Evolutionary conservation across 2,329 filamentous ascomycete genomes (phyloP), one percentile per base, ranked within the genome.

Genomic region (Rutstroemia sp.): DNA sequence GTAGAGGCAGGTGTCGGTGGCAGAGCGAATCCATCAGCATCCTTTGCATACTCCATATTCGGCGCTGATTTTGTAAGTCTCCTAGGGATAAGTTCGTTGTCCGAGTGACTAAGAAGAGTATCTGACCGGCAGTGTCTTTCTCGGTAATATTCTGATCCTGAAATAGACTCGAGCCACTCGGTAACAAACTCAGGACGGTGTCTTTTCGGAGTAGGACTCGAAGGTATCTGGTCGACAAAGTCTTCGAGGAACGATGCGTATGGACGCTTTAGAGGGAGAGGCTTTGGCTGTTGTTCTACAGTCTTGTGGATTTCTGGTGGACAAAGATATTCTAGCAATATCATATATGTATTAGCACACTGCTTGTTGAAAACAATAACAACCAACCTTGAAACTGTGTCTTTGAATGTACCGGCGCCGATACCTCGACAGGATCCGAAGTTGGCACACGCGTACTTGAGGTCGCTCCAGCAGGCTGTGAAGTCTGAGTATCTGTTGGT

Each of bases 1-100:
- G 23, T 25, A 25, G 23, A 58, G 42, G 57, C 56, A 0, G 77
- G 78, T 16, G 73, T 63, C 0, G 74, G 72, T 0, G 84, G 84
- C 34, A 88, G 81, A 53, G 79, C 80, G 65, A 87, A 88, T 5
- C 84, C 85, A 62, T 88, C 83, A 4, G 80, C 77, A 65, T 88
- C 84, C 9, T 80, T 69, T 21, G 76, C 56, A 51, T 57, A 53
- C 19, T 57, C 54, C 44, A 59, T 59, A 60, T 55, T 54, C 44
- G 51, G 57, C 46, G 57, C 52, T 50, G 58, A 62, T 57, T 60
- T 60, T 48, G 54, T 59, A 59, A 59, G 53, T 57, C 63, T 65
- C 56, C 58, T 63, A 27, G 60, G 60, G 48, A 66, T 56, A 57
- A 59, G 47, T 10, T 65, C 34, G 48, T 17, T 60, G 59, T 61